A percentile compares a stretch with the other conserved stretches of the same genome.
These are phyloP conservation scores for Penicillium sp. DNA, from an alignment of 2,329 filamentous ascomycete genomes.

Conservation along the genomic window DNA sequence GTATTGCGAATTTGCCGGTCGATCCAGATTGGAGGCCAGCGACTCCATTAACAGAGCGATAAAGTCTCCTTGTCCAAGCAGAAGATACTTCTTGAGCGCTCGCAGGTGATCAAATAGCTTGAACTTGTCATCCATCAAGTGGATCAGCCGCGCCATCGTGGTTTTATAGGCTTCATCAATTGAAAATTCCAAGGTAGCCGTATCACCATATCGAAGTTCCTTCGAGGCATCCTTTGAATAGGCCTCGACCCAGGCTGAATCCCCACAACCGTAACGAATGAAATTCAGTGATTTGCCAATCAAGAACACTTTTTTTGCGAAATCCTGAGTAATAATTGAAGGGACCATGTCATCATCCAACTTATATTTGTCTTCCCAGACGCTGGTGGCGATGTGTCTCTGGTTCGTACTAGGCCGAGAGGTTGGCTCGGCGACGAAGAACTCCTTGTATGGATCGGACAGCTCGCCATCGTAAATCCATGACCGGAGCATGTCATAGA, in stretches of 20 bases:
- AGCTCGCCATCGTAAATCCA: constrained; percentile 99
- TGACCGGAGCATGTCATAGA: constrained; percentile 91
- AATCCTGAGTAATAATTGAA: constrained; percentile 87
- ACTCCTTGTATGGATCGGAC: constrained; percentile 92
- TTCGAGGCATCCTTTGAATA: constrained; percentile 93
- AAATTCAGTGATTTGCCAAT: constrained; percentile 99
- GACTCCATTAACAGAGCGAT: constrained; percentile 97
- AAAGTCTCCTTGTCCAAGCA: constrained; percentile 94
- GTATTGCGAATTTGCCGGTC: constrained; percentile 94
- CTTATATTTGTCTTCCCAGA: constrained; percentile 98
- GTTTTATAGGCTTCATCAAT: constrained; percentile 98
- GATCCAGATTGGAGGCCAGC: constrained; percentile 84
- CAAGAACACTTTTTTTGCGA: constrained; percentile 92
- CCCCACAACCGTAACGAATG: constrained; percentile 90
- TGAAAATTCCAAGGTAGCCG: constrained; percentile 82
- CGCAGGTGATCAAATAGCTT: constrained; percentile 88
- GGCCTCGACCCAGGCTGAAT: constrained; percentile 90
- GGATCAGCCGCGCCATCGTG: constrained; percentile 91
- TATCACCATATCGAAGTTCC: constrained; percentile 89
- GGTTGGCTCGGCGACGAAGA: constrained; percentile 86
- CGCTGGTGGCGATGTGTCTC: constrained; percentile 67
- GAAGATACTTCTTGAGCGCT: constrained; percentile 89
- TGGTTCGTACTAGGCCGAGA: constrained; percentile 50
- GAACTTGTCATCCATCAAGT: constrained; percentile 94
- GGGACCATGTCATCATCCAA: constrained; percentile 83